Percentiles rank a stretch among this genome's conserved stretches.
phyloP scores from a whole-genome alignment of 495 filamentous ascomycete species.

The Penicillium odoratum region DNA sequence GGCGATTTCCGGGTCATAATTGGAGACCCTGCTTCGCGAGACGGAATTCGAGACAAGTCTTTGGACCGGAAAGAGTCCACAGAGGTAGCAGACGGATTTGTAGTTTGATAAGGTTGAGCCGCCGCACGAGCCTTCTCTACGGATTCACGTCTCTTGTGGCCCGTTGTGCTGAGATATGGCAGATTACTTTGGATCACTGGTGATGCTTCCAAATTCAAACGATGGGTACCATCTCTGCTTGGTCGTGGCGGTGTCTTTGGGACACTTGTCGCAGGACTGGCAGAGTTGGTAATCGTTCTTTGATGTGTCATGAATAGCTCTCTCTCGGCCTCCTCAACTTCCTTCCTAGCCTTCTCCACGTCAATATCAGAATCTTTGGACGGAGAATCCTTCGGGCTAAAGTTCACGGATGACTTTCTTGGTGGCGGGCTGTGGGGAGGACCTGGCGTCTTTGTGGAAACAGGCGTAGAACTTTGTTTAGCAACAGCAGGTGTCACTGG shows the following conservation, averaged over 20 bases:
- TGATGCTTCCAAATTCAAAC: conserved; percentile 60
- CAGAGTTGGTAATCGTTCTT: not conserved
- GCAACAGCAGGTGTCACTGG: not conserved
- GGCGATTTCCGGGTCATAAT: conserved; percentile 33
- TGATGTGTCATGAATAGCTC: conserved; percentile 19
- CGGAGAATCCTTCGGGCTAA: conserved; percentile 24
- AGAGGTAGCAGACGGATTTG: conserved; percentile 33
- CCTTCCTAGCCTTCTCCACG: conserved; percentile 22
- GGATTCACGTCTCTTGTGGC: conserved; percentile 46
- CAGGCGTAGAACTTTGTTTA: conserved; percentile 4
- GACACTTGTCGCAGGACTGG: conserved; percentile 2
- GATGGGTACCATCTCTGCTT: conserved; percentile 77
- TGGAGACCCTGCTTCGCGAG: conserved; percentile 41
- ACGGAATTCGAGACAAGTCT: conserved; percentile 36
- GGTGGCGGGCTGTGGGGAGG: conserved; percentile 62
- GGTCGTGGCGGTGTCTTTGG: conserved; percentile 53
- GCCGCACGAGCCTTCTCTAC: conserved; percentile 28
- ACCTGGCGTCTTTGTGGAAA: conserved; percentile 19
- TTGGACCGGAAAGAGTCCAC: conserved; percentile 41
- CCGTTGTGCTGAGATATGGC: conserved; percentile 39
- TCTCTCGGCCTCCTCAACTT: conserved; percentile 29
- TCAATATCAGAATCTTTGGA: conserved; percentile 22
- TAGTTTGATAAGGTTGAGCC: conserved; percentile 13
- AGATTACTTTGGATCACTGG: conserved; percentile 81
- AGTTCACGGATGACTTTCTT: conserved; percentile 62